Conservation (phyloP, 805 yeast species). For the Hanseniaspora meyeri region DNA sequence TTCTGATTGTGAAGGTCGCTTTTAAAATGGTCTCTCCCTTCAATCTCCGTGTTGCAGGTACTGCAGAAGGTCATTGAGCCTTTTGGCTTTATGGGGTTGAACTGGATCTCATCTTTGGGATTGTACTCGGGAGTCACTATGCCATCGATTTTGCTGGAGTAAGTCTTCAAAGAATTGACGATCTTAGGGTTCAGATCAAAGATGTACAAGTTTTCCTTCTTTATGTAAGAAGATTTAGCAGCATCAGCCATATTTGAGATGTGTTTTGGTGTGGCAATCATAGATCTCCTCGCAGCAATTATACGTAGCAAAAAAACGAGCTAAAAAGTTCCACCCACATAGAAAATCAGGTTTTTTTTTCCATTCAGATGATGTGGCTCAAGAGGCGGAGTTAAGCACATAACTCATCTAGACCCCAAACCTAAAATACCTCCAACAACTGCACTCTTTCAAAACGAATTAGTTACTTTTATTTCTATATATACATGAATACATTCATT, state of each 20-base stretch:
- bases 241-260: not conserved
- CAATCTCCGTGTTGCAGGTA: conserved; percentile 22
- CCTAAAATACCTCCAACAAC: not conserved
- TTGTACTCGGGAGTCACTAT: conserved; percentile 21
- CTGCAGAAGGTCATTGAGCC: conserved; percentile 16
- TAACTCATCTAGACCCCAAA: not conserved
- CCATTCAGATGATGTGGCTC: not conserved
- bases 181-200: conserved; percentile 35
- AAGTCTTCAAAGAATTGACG: conserved; percentile 36
- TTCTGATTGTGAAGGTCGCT: conserved; percentile 51
- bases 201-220: conserved; percentile 36
- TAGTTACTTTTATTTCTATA: too few species aligned
- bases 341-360: not conserved
- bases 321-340: not conserved
- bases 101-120: conserved; percentile 9
- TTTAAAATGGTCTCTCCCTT: conserved; percentile 38
- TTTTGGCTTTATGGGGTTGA: conserved; percentile 6
- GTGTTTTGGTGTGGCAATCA: not conserved
- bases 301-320: not conserved
- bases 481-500: not conserved
- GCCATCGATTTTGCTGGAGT: conserved; percentile 44
- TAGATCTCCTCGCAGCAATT: not conserved
- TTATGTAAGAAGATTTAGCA: conserved; percentile 8
- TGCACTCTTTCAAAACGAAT: not conserved
- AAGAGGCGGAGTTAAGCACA: not conserved